Percentiles rank a stretch among this genome's conserved stretches.
Evolutionary conservation across 176 grass and related monocot genomes (phyloP).

Genomic region (Calamus simplicifolius): DNA sequence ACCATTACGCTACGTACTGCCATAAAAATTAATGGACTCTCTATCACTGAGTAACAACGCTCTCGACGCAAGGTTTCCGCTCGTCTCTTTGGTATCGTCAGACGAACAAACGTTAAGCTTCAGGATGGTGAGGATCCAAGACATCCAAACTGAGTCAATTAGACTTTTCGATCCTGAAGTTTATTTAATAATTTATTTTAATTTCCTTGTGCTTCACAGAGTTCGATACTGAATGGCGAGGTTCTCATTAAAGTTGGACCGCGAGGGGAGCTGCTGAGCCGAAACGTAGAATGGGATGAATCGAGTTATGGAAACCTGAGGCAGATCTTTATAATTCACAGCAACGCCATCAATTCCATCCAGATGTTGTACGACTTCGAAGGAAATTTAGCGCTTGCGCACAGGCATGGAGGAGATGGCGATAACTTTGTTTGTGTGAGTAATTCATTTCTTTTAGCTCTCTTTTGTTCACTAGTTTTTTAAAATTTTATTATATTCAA

Average conservation of each 20-base stretch:
- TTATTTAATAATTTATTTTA: too few relatives aligned
- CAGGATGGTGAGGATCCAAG: too few relatives aligned
- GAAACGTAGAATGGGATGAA: neutral
- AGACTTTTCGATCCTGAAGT: too few relatives aligned
- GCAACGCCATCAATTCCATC: neutral
- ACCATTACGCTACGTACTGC: too few relatives aligned
- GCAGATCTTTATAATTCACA: conserved; percentile 3
- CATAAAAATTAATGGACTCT: too few relatives aligned
- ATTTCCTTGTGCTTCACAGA: neutral
- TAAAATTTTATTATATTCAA: too few relatives aligned
- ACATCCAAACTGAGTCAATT: too few relatives aligned
- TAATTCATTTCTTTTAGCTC: neutral
- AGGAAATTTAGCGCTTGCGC: neutral
- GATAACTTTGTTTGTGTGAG: neutral
- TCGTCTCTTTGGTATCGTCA: too few relatives aligned
- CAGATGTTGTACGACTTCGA: conserved; percentile 4
- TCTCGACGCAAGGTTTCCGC: too few relatives aligned
- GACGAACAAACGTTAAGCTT: too few relatives aligned
- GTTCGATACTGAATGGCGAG: neutral
- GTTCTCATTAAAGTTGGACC: neutral
- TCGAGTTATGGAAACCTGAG: neutral
- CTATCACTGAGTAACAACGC: too few relatives aligned
- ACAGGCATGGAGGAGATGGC: conserved; percentile 1
- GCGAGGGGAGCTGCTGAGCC: neutral
- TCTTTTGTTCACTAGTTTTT: neutral